phyloP scores from a whole-genome alignment of 768 basidiomycete genomes.

The Trametes punicea region DNA sequence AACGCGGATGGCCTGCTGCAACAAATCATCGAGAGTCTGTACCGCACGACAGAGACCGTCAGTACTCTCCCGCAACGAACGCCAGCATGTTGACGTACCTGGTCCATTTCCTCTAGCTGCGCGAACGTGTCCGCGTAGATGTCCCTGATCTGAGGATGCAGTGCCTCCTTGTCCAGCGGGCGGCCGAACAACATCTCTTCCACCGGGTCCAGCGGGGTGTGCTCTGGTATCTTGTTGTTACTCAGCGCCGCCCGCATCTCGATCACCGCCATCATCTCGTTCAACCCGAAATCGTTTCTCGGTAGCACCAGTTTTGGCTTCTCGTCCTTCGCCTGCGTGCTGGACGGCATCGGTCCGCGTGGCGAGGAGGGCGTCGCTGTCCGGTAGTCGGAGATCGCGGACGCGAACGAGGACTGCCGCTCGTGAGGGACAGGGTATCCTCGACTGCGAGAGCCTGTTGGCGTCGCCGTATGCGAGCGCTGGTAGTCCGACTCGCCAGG shows the following conservation, averaged over 20 bases:
- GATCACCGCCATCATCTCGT: constrained; percentile 85
- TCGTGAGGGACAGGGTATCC: constrained; percentile 25
- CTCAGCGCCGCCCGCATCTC: constrained; percentile 51
- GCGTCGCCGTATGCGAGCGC: constrained; percentile 35
- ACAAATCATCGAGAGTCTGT: constrained; percentile 30
- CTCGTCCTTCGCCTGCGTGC: background rate
- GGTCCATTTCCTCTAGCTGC: constrained; percentile 76
- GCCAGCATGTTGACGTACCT: constrained; percentile 40
- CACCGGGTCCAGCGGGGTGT: constrained; percentile 51
- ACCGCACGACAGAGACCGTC: background rate
- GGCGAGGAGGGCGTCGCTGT: constrained; percentile 23
- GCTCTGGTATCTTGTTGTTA: constrained; percentile 29
- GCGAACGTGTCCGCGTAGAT: constrained; percentile 70
- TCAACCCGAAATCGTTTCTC: constrained; percentile 84
- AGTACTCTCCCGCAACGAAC: background rate
- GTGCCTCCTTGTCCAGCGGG: constrained; percentile 51
- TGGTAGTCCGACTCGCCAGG: constrained; percentile 24
- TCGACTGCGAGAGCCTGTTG: constrained; percentile 28
- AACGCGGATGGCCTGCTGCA: constrained; percentile 25
- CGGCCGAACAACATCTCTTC: constrained; percentile 74
- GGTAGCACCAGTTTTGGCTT: constrained; percentile 45
- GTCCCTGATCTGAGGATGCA: constrained; percentile 71
- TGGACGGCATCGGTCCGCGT: constrained; percentile 8
- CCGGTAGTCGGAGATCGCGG: constrained; percentile 65
- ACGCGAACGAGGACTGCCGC: constrained; percentile 71